Evolutionary conservation across 2,329 filamentous ascomycete genomes (phyloP), one percentile per base, ranked within the genome.

Genomic region (Fusarium phyllophilum): DNA sequence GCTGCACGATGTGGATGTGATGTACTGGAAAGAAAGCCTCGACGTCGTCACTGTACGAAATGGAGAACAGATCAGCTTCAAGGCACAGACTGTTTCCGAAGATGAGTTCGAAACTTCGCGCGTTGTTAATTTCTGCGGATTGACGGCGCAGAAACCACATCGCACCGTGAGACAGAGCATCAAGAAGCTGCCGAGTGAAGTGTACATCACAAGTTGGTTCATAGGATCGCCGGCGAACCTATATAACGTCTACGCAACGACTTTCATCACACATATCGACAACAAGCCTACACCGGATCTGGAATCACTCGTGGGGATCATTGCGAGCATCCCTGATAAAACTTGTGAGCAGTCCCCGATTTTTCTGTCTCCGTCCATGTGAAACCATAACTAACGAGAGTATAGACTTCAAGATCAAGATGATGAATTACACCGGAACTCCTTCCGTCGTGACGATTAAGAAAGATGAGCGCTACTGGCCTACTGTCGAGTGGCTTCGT

Each of bases 391-490:
- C n/a, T n/a, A 22, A 70, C 14, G 2, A 3, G 7, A 17, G n/a
- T 3, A 0, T 60, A 92, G 90, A 99, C 84, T 99, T 99, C 90
- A 92, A 96, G n/a, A 87, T 99, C 57, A 95, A 95, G 81, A 94
- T 96, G n/a, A 94, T 98, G 82, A 98, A 96, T 0, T 99, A 98
- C 79, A 96, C 99, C 81, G 97, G 97, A 78, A 95, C 98, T 17
- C 96, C 96, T 8, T 99, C 96, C 93, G 95, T 99, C 15, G 93
- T 97, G 33, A 98, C 96, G 7, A 97, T 99, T 93, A 99, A 99
- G 90, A 98, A 98, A 89, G 98, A 98, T 78, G 95, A 99, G 81
- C 96, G 99, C 81, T 99, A 99, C 81, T 93, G 92, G 83, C 90
- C 91, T 0, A 92, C 90, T 1, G 89, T 90, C 78, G 91, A 93